Percentiles rank a stretch among this genome's conserved stretches.
phyloP scores from a whole-genome alignment of 495 filamentous ascomycete species.

The Hypoxylon cercidicola region DNA sequence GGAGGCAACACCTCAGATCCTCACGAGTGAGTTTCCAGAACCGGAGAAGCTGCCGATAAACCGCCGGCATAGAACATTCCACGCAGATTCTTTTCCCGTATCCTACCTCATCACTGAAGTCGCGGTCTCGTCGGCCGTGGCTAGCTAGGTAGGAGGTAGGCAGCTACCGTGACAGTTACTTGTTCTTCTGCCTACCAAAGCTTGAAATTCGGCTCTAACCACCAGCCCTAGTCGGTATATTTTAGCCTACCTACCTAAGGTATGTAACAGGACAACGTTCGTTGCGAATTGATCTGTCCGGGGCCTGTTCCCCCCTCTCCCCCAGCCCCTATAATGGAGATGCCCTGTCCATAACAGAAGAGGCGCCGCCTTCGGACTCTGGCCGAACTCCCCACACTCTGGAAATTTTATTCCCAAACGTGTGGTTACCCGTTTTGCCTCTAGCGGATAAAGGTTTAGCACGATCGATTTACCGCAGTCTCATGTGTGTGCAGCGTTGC shows the following conservation, averaged over 20 bases:
- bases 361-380: constrained; percentile 36
- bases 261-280: constrained; percentile 37
- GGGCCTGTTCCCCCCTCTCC: constrained; percentile 17
- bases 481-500: constrained; percentile 44
- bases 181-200: background rate
- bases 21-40: constrained; percentile 38
- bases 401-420: constrained; percentile 42
- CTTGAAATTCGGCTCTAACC: background rate
- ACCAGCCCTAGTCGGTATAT: constrained; percentile 13
- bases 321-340: constrained; percentile 25
- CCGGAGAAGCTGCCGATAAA: constrained; percentile 36
- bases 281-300: constrained; percentile 27
- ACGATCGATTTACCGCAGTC: constrained; percentile 43
- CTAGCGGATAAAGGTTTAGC: constrained; percentile 46
- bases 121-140: background rate
- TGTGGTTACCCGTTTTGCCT: constrained; percentile 44
- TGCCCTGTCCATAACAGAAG: constrained; percentile 36
- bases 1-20: constrained; percentile 33
- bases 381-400: constrained; percentile 44
- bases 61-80: constrained; percentile 34
- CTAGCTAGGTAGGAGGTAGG: background rate
- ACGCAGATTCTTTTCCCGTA: constrained; percentile 4
- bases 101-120: constrained; percentile 5
- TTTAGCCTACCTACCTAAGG: background rate
- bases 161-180: background rate